Evolutionary conservation across 345 rosid genomes (phyloP).

Genomic region (Psidium friedrichsthalianum): DNA sequence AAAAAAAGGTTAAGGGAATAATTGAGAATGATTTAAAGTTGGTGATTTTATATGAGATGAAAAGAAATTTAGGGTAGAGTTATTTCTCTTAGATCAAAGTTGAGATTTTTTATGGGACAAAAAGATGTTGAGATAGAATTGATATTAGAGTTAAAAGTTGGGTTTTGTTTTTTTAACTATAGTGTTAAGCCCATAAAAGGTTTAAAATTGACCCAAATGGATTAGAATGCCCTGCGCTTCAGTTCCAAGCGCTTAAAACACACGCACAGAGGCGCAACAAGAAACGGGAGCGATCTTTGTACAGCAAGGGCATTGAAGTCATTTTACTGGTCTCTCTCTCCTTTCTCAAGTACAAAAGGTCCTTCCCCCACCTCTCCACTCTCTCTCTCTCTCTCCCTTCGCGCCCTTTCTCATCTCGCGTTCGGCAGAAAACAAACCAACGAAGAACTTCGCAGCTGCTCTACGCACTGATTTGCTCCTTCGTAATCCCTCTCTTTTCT

Average conservation of each 20-base stretch:
- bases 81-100: not conserved
- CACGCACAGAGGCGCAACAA: not conserved
- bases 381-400: not conserved
- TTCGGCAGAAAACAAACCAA: not conserved
- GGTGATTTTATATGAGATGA: not conserved
- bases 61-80: not conserved
- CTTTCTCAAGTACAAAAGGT: too few species aligned
- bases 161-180: too few species aligned
- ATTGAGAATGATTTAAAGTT: not conserved
- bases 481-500: not conserved
- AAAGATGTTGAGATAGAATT: not conserved
- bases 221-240: not conserved
- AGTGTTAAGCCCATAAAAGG: not conserved
- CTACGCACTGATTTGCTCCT: not conserved
- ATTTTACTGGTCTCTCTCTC: not conserved
- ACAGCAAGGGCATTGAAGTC: not conserved
- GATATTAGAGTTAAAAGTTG: not conserved
- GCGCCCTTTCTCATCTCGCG: not conserved
- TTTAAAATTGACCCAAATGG: not conserved
- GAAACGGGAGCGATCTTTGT: not conserved
- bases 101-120: accelerated
- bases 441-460: not conserved
- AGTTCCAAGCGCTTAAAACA: not conserved
- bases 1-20: not conserved
- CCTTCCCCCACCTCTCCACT: too few species aligned